Evolutionary conservation across 129 eudicot genomes (phyloP), one percentile per base, ranked within the genome.

Genomic region (Artemisia tridentata): DNA sequence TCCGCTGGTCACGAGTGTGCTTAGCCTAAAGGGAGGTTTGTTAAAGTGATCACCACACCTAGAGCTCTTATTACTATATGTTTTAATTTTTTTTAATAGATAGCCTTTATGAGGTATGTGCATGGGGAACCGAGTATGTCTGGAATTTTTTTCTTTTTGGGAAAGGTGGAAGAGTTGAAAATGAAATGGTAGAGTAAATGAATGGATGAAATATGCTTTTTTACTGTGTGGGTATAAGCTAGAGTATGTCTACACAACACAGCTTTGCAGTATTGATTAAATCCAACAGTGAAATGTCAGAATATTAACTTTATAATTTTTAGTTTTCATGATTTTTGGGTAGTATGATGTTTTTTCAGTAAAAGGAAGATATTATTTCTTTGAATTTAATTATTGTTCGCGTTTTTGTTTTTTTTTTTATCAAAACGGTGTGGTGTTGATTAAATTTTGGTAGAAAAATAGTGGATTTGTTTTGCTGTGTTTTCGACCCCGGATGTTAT

Each of bases 181-280:
- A 57, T 60, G 75, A 49, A 61, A 63, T 51, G 47, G 55, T 73
- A 34, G 8, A 73, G 78, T 29, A 34, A 63, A 63, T 64, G 64
- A 64, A 51, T 63, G 67, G 66, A 67, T 66, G 72, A 52, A 55
- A 43, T 55, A 75, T 75, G 31, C 79, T 60, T 61, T 76, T 68
- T 51, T 47, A 76, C 75, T 68, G 64, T 68, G 64, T 75, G 29
- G 43, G 48, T 5, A 21, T 7, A 47, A 34, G 13, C 38, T 41
- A 38, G 21, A 21, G 38, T 19, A 14, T 50, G 46, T 61, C 13
- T 57, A 29, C 34, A 29, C 34, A 29, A 29, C 34, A 71, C 75
- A 71, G 75, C 53, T 71, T 20, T 48, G 8, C n/a, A 63, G 62
- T 12, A 62, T 38, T 38, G 10, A 38, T 7, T 38, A 7, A 38